These are phyloP conservation scores for Monilinia polystroma DNA, from an alignment of 2,329 filamentous ascomycete genomes.

Conservation along the genomic window DNA sequence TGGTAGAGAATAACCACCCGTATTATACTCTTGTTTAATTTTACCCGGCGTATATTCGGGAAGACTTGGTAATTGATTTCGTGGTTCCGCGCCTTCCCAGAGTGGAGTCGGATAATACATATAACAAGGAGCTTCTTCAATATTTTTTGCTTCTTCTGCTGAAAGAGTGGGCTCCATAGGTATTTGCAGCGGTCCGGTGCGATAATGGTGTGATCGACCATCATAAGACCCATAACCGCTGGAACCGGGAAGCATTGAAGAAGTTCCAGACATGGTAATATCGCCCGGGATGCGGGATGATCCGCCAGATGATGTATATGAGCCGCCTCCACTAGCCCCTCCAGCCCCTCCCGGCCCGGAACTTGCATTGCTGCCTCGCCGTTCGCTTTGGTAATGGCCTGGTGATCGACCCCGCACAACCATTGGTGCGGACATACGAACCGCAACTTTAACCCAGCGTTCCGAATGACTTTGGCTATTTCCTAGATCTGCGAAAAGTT, in stretches of 20 bases:
- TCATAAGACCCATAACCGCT: conserved; percentile 36
- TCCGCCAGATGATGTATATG: conserved; percentile 35
- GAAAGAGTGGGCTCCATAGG: conserved; percentile 39
- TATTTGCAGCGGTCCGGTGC: conserved; percentile 34
- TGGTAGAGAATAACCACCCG: conserved; percentile 33
- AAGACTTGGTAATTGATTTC: conserved; percentile 35
- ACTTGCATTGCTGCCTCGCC: conserved; percentile 51
- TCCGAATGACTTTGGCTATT: conserved; percentile 31
- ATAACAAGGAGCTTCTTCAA: conserved; percentile 36
- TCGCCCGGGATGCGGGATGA: conserved; percentile 35
- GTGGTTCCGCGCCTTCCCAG: conserved; percentile 36
- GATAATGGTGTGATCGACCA: conserved; percentile 35
- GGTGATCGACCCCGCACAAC: conserved; percentile 66
- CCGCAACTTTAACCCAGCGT: conserved; percentile 58
- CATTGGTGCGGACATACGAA: conserved; percentile 58
- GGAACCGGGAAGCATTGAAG: conserved; percentile 35
- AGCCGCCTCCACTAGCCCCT: conserved; percentile 35
- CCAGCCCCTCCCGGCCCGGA: conserved; percentile 53
- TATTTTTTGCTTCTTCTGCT: conserved; percentile 38
- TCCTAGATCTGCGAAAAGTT: conserved; percentile 60
- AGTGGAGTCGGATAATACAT: conserved; percentile 39
- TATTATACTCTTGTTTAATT: conserved; percentile 36
- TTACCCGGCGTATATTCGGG: conserved; percentile 33
- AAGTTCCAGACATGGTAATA: conserved; percentile 36
- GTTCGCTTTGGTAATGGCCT: conserved; percentile 58